Evolutionary conservation across 192 early-diverging fungal species (phyloP), one percentile per base, ranked within the genome.

Genomic region (Thamnidium elegans): DNA sequence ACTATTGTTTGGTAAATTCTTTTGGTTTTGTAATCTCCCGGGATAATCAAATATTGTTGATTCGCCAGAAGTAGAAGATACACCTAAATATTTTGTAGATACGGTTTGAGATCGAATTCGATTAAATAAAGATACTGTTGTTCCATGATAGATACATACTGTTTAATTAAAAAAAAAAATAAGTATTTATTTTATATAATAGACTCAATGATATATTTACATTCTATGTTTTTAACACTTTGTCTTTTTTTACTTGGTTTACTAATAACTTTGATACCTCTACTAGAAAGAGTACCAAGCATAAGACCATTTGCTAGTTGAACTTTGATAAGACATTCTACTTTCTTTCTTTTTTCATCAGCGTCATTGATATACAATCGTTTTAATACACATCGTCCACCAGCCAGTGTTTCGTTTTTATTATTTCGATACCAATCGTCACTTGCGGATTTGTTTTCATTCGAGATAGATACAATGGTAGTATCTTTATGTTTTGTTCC

Each of bases 211-310:
- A 21, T 54, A 20, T 14, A 54, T 54, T 31, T 66, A 66, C 64
- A 62, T 63, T 90, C 86, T 62, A 88, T 84, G 71, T 90, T 90
- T 71, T 92, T 91, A 15, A 82, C 79, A 47, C 87, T 92, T 66
- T 93, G 89, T 50, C 88, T 83, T 78, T 94, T 94, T 75, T 93
- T 94, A 50, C 88, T 90, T 0, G 95, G 94, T 75, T 97, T 97
- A 66, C 91, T 93, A 59, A 97, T 94, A 7, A 95, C 90, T 59
- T 90, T 92, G 67, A 97, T 89, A 14, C 87, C 84, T 44, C 80
- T 81, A 60, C 90, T 91, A 20, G 87, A 80, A 73, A 93, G 87
- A n/a, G 83, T 84, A 15, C 87, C 86, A 19, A 90, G 63, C 58
- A 80, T 72, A 11, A 83, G 65, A 50, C 84, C 85, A 15, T 84